Conservation (phyloP, 1,139 yeast genomes). For the Magnusiomyces suaveolens region DNA sequence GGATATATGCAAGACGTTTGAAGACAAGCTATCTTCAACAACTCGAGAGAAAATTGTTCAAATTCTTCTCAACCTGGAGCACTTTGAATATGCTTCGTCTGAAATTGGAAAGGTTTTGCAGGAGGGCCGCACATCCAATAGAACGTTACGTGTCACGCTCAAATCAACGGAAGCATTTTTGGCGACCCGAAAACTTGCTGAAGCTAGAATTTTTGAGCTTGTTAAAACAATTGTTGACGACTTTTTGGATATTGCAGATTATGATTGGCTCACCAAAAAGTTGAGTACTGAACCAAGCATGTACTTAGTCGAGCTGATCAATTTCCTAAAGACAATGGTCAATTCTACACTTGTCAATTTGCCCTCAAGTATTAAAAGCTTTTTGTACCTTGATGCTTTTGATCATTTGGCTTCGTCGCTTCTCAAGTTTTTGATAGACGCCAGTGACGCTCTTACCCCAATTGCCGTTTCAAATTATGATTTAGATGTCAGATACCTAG, state of each 20-base stretch:
- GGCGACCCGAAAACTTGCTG: slow-evolving; percentile 62
- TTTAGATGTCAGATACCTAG: slow-evolving; percentile 51
- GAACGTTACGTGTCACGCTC: slow-evolving; percentile 30
- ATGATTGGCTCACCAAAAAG: slow-evolving; percentile 61
- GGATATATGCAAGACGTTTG: slow-evolving; percentile 59
- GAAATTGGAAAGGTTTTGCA: slow-evolving; percentile 35
- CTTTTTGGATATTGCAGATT: slow-evolving; percentile 74
- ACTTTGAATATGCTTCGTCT: slow-evolving; percentile 51
- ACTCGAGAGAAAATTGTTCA: slow-evolving; percentile 89
- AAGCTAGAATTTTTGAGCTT: slow-evolving; percentile 63
- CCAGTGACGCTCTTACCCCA: slow-evolving; percentile 34
- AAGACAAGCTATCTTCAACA: slow-evolving; percentile 51
- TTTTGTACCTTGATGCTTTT: slow-evolving; percentile 75
- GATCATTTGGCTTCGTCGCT: slow-evolving; percentile 74
- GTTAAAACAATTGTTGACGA: slow-evolving; percentile 65
- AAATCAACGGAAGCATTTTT: slow-evolving; percentile 50
- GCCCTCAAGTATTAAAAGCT: slow-evolving; percentile 67
- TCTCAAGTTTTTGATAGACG: slow-evolving; percentile 49
- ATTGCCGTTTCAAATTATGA: slow-evolving; percentile 52
- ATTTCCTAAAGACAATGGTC: slow-evolving; percentile 76
- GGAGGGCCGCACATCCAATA: slow-evolving; percentile 33
- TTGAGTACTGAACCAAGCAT: slow-evolving; percentile 56
- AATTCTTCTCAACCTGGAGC: slow-evolving; percentile 77
- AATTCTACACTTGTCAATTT: slow-evolving; percentile 77
- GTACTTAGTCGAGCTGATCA: slow-evolving; percentile 77